A percentile compares a stretch with the other conserved stretches of the same genome.
phyloP scores from a whole-genome alignment of 441 rosid species.

The Melastoma candidum region DNA sequence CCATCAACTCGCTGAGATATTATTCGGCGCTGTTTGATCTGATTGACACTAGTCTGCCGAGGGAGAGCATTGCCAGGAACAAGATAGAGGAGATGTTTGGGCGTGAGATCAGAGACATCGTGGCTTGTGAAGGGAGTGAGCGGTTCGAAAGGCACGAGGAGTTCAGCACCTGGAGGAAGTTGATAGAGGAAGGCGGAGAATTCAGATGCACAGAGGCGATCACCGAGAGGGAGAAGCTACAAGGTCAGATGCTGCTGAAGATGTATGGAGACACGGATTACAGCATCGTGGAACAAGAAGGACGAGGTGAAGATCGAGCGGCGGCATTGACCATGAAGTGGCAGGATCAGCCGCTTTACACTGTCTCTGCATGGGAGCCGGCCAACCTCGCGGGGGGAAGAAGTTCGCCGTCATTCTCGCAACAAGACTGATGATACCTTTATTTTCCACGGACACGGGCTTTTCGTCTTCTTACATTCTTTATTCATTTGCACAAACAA shows the following conservation, averaged over 20 bases:
- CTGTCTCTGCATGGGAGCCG: conserved; percentile 85
- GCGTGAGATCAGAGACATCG: conserved; percentile 64
- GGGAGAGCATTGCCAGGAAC: conserved; percentile 55
- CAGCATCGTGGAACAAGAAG: conserved; percentile 28
- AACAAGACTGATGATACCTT: conserved; percentile 31
- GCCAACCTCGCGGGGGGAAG: conserved; percentile 40
- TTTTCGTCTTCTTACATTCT: conserved; percentile 15
- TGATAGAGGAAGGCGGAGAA: conserved; percentile 68
- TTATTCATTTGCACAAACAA: conserved; percentile 23
- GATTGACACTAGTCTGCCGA: conserved; percentile 45
- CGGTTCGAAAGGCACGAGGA: conserved; percentile 71
- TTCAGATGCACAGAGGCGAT: conserved; percentile 41
- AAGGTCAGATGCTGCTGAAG: conserved; percentile 73
- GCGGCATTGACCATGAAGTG: conserved; percentile 58
- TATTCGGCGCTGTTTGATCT: conserved; percentile 77
- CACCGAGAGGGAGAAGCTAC: conserved; percentile 67
- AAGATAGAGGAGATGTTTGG: conserved; percentile 87
- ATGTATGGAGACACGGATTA: conserved; percentile 52
- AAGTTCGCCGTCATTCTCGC: conserved; percentile 41
- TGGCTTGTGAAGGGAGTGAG: conserved; percentile 89
- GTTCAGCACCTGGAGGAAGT: conserved; percentile 57
- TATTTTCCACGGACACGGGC: conserved; percentile 19
- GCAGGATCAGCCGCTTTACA: conserved; percentile 76
- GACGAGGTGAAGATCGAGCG: conserved; percentile 26
- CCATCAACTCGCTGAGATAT: conserved; percentile 60